Base-by-base conservation (phyloP, 1,284 basidiomycete genomes). In the Boletus mariae region DNA sequence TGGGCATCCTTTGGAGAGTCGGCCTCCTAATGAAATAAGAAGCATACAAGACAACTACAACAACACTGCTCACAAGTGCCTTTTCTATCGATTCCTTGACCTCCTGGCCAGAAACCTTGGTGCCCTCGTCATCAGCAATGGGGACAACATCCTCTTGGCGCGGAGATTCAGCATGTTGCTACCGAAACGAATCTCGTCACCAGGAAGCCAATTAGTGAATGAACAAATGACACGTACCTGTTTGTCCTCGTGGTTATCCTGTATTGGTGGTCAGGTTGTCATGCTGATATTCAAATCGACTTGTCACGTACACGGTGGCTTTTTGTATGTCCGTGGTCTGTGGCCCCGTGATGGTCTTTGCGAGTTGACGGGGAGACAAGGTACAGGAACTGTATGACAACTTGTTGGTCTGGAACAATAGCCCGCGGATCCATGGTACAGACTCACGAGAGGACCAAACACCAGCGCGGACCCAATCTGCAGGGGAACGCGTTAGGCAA, bases 1-100 rank as follows among this genome's bases (percentile, higher is more conserved):
- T 70, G 58, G 26, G 71, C 61, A 25, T 69, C 63, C 26, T 57
- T 67, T 10, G 72, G 70, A 45, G 71, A 65, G 51, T 71, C 72
- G 17, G 49, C 46, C 23, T 57, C 59, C 70, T 71, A 45, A 32
- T 29, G 41, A 55, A 57, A 57, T 62, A 38, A 56, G 41, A 47
- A 31, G 7, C 8, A 44, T 38, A 25, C 20, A 9, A 45, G 31
- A 48, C 31, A 31, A 29, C n/a, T 10, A 35, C 34, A 48, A 41
- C 26, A 28, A n/a, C 1, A 37, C 44, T 31, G 64, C 73, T 58
- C 45, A 74, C 72, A n/a, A 62, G 58, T 3, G 65, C 68, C 47
- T 59, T 61, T 55, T 66, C 61, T 45, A 66, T 57, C n/a, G 74
- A 73, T 40, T 66, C 67, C 48, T 71, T 63, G 49, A 71, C 55